Evolutionary conservation across 768 basidiomycete genomes (phyloP), one percentile per base, ranked within the genome.

Genomic region (Strobilomyces echinocephalus): DNA sequence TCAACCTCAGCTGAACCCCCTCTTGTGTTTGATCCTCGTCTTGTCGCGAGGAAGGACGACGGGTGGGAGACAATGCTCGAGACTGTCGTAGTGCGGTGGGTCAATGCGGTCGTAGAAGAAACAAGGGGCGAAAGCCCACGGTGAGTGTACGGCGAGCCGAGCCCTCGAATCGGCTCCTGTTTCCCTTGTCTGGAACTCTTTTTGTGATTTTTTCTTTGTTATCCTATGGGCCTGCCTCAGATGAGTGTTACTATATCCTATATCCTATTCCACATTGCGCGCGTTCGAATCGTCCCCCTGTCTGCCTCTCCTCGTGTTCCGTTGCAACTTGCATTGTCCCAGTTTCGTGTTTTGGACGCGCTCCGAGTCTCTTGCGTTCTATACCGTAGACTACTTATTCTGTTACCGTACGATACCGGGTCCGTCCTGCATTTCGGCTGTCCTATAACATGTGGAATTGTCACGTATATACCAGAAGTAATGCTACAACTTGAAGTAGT

Each of bases 1-100:
- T 78, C 76, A 53, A 65, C 72, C 18, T 62, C 69, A 10, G 60
- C 71, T 4, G 80, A 81, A 50, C 73, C 78, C 0, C 73, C 79
- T 0, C 68, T 89, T 30, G 50, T 75, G 5, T 94, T 95, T 57
- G 90, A 94, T 62, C 82, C 88, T 0, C 79, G 79, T 42, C 67
- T 83, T 3, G 80, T 94, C 3, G 92, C 91, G 28, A 75, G 81
- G 53, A 81, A 76, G 52, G 91, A 87, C 11, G 76, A 79, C 0
- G 90, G 87, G 0, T 95, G 92, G 92, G 85, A 91, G 52, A 72
- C 73, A 24, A 90, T 92, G 87, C 74, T 95, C 6, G 83, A 87
- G 65, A 61, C 61, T 20, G 76, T 81, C 0, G 69, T 92, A 11
- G 44, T 79, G 39, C 72, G 75, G 34, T 95, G 92, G 92, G 75